Evolutionary conservation across 2,329 filamentous ascomycete genomes (phyloP), one percentile per base, ranked within the genome.

Genomic region (Claviceps sp.): DNA sequence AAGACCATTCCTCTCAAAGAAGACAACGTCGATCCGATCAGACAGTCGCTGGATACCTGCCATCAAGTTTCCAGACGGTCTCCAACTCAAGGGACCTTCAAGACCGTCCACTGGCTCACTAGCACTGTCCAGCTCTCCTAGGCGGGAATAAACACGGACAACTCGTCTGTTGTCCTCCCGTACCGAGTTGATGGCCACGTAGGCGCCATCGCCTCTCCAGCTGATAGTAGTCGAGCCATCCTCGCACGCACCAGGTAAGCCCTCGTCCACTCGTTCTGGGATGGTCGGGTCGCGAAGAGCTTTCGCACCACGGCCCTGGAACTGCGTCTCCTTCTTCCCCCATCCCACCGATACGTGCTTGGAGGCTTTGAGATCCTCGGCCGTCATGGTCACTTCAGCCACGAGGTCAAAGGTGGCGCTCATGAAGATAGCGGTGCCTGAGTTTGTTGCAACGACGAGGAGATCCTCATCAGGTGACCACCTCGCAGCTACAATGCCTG

Each of bases 301-400:
- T 69, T 81, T 82, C 52, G 90, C 91, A 55, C 90, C 82, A 61
- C 87, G 88, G 49, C 93, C 93, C 63, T 96, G 87, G 66, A 98
- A 98, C 66, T 98, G 93, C 0, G 93, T 98, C 69, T 98, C 93
- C 64, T 86, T 88, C 72, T 97, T 97, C 54, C 93, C 93, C 93
- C 93, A 98, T 48, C 93, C 93, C 22, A 98, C 91, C 20, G 89
- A 94, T 52, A 96, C 93, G 71, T 96, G 90, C 65, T 85, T 93
- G 26, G 86, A 97, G n/a, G 82, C 80, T 59, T 85, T 85, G 56
- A 95, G 77, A 67, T 95, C 91, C 45, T 90, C 87, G 0, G 73
- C 64, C 0, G 78, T 80, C 66, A 97, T 81, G 37, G 75, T 71
- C 50, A 86, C 76, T 66, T 90, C 86, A 37, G 85, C 80, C 43